Base-by-base conservation (phyloP, 768 basidiomycete species). In the Sarcodon sp. region DNA sequence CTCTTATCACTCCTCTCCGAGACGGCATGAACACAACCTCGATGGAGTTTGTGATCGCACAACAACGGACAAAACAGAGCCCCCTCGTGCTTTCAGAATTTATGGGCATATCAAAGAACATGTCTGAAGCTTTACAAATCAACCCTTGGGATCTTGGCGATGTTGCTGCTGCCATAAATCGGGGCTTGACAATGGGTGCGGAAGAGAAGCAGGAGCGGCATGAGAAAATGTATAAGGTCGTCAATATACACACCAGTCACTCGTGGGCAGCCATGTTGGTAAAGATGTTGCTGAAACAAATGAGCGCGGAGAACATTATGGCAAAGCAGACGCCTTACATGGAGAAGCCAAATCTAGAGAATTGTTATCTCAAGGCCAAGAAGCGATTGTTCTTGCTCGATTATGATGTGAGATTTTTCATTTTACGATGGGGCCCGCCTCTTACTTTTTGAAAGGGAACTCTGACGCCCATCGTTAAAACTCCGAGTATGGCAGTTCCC, bases 21-120 rank as follows among this genome's bases (percentile, higher is more conserved):
- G 94, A 99, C 59, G 96, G 94, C 6, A 98, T 98, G 96, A 99
- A 99, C 72, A 97, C 94, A 11, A 96, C 93, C 0, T 85, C 83
- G 46, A 94, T 96, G 91, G 94, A 98, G 65, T 97, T 93, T 63
- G 86, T 94, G 31, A 86, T 98, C 52, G 91, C 92, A 33, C 94
- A 99, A 66, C 78, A 86, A 55, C 73, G 71, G 56, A 85, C 88
- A 46, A 83, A 84, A 60, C 80, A 79, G 65, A 82, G 79, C 34
- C 92, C 94, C 0, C 78, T 92, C 46, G 85, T 97, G 51, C 69
- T 99, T 47, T 91, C 87, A 59, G 94, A 99, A 67, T 98, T 98
- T 60, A 96, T 96, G 87, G 94, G 94, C 8, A 96, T 96, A 57
- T 87, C 88, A 47, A 82, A 87, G 57, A 82, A 88, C 52, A 92